Conservation (phyloP, 1,284 basidiomycete genomes). For the Lignosus rhinocerotis region DNA sequence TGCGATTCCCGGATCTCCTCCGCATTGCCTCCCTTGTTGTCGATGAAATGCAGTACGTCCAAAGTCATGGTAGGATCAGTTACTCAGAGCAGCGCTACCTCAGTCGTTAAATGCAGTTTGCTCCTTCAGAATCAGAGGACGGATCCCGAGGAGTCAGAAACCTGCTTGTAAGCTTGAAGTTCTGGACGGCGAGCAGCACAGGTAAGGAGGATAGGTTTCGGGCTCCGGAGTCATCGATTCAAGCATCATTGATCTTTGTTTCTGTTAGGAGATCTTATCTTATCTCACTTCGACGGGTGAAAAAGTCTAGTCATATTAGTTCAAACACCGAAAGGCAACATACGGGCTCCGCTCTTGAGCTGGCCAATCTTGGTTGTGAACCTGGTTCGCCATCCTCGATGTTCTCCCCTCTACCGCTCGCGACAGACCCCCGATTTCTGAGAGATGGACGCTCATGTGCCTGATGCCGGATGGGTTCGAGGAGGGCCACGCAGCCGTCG, state of each 20-base stretch:
- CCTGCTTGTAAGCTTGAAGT: not conserved
- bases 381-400: slow-evolving; percentile 8
- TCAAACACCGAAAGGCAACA: slow-evolving; percentile 10
- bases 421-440: slow-evolving; percentile 1
- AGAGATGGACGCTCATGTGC: slow-evolving; percentile 6
- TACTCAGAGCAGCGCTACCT: not conserved
- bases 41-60: slow-evolving; percentile 77
- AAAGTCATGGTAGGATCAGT: slow-evolving; percentile 55
- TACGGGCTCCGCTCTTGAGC: slow-evolving; percentile 5
- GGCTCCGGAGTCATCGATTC: not conserved
- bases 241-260: not conserved
- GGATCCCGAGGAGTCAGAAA: not conserved
- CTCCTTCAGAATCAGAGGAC: too few relatives aligned
- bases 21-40: slow-evolving; percentile 93
- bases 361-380: not conserved
- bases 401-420: slow-evolving; percentile 15
- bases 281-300: slow-evolving; percentile 5
- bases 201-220: not conserved
- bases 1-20: slow-evolving; percentile 92
- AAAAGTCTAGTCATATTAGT: not conserved
- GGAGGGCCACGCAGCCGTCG: not conserved
- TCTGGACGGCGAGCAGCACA: too few relatives aligned
- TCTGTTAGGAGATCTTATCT: slow-evolving; percentile 1
- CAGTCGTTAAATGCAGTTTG: not conserved
- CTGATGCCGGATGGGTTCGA: not conserved